A percentile compares a stretch with the other conserved stretches of the same genome.
Conservation (phyloP, 2,329 filamentous ascomycete species). For the Trichothecium roseum region DNA sequence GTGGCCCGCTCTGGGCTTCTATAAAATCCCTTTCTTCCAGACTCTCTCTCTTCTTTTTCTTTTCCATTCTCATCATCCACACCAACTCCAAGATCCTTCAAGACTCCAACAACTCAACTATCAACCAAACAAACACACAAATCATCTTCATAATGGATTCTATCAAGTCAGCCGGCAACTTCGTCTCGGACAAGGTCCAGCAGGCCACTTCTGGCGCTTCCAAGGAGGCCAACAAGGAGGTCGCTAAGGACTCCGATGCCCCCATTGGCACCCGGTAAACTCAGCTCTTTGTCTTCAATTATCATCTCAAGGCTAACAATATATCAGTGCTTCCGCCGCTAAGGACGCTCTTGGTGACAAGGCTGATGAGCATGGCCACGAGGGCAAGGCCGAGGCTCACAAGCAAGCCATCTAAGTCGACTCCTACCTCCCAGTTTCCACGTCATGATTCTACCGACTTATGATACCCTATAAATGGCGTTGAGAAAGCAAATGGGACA, state of each 20-base stretch:
- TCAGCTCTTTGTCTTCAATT: neutral
- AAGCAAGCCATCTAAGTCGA: slow-evolving; percentile 26
- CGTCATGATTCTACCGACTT: neutral
- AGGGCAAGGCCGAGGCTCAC: slow-evolving; percentile 28
- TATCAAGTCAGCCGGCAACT: slow-evolving; percentile 53
- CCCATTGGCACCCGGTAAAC: slow-evolving; percentile 40
- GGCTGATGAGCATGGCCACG: slow-evolving; percentile 28
- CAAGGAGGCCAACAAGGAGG: slow-evolving; percentile 62
- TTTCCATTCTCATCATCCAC: slow-evolving; percentile 15
- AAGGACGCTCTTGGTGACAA: slow-evolving; percentile 39
- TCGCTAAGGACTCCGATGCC: slow-evolving; percentile 52
- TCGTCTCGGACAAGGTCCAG: slow-evolving; percentile 53
- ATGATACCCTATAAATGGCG: neutral
- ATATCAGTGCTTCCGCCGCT: slow-evolving; percentile 30
- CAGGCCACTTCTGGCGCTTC: slow-evolving; percentile 42
- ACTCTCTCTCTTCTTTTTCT: neutral
- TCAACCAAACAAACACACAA: slow-evolving; percentile 13
- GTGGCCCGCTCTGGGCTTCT: too few relatives aligned
- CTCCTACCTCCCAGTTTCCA: neutral
- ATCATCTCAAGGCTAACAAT: slow-evolving; percentile 4
- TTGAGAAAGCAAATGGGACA: neutral
- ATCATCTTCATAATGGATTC: slow-evolving; percentile 35
- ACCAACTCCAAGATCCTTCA: slow-evolving; percentile 1
- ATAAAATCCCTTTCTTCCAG: too few relatives aligned
- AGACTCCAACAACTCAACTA: neutral